Conservation (phyloP, 768 basidiomycete genomes). For the Lactifluus hygrophoroides region DNA sequence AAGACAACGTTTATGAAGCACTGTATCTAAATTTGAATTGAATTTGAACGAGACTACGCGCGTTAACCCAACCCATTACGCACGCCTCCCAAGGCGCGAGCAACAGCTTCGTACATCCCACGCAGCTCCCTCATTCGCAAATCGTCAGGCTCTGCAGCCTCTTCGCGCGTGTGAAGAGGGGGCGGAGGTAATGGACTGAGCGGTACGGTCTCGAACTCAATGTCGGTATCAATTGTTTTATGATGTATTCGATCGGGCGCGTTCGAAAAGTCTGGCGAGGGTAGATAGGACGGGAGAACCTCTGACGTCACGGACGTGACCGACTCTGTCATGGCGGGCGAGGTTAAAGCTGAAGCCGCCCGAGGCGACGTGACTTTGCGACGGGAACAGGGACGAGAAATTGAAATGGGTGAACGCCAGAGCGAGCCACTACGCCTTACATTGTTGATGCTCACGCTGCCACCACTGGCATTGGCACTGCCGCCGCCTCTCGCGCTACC, state of each 20-base stretch:
- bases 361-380: not conserved
- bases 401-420: constrained; percentile 9
- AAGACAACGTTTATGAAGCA: not conserved
- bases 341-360: not conserved
- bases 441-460: too few species aligned
- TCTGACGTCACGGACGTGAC: constrained; percentile 15
- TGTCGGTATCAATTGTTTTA: not conserved
- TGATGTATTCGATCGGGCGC: not conserved
- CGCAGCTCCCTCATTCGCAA: constrained; percentile 6
- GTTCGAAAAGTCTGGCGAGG: constrained; percentile 12
- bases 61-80: not conserved
- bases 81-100: constrained; percentile 11
- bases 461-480: not conserved
- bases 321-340: constrained; percentile 12
- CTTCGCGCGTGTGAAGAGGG: constrained; percentile 14
- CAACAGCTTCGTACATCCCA: constrained; percentile 17
- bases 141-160: constrained; percentile 8
- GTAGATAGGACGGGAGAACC: constrained; percentile 19
- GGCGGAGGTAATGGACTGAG: constrained; percentile 15
- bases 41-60: not conserved
- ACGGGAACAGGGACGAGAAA: not conserved
- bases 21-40: not conserved
- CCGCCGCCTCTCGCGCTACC: not conserved
- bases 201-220: constrained; percentile 16
- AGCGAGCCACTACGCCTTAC: not conserved